Base-by-base conservation (phyloP, 2,329 filamentous ascomycete species). In the Trichophyton equinum region DNA sequence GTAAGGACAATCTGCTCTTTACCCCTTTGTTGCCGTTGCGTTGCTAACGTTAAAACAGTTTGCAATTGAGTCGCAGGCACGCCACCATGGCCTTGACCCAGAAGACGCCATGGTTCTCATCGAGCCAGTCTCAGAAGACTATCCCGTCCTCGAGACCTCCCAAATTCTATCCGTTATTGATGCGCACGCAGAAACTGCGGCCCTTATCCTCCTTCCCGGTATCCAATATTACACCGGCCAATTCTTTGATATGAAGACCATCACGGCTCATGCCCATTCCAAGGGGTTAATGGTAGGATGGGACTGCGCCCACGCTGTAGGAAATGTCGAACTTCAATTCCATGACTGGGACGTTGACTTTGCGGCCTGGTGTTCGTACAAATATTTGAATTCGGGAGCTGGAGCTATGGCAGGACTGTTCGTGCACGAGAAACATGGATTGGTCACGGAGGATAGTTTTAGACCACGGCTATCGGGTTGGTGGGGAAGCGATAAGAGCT, bases 151-250 rank as follows among this genome's bases (percentile, higher is more conserved):
- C 57, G 79, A 82, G 0, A 95, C 87, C 0, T 81, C 86, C 51
- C 78, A 85, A 64, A 87, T 96, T 46, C 78, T 94, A 8, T 78
- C 81, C 6, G 77, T 83, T 3, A 95, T 96, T 65, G 86, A 91
- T 63, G 76, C 84, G 62, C 85, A 96, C 69, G 87, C 86, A 53
- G 79, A 83, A 0, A 82, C 82, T 4, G 85, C 89, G 0, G 88
- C 90, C 1, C 74, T 96, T 7, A 75, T 96, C 0, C 81, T 96
- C 3, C 82, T 96, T 0, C 89, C 91, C 0, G 91, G 89, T 8
- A 87, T 96, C 47, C 91, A 96, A 71, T 96, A 91, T 77, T 96
- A 95, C 75, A 94, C 87, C 0, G 91, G 91, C 60, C 91, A 96
- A 72, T 83, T 88, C 61, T 88, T 96, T 67, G 89, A 96, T 72